phyloP scores from a whole-genome alignment of 2,329 filamentous ascomycete species.

The Sporothrix variecibatus region DNA sequence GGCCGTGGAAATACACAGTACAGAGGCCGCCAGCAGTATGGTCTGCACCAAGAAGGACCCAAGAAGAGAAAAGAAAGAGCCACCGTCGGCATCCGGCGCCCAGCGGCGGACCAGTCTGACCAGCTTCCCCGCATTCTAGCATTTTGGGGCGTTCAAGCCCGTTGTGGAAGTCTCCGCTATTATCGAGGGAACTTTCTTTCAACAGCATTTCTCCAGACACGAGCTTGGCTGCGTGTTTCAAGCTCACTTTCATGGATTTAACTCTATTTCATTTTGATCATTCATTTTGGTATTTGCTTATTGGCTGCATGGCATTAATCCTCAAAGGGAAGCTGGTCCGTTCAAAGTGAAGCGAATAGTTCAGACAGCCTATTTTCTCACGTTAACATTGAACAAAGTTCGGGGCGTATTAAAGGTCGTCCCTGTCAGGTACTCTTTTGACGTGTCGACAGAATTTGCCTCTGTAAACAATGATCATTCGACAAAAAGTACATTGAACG shows the following conservation, averaged over 20 bases:
- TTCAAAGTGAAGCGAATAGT: neutral
- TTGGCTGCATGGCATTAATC: neutral
- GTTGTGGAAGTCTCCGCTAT: slow-evolving; percentile 7
- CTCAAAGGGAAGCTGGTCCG: neutral
- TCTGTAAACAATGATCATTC: too few species aligned
- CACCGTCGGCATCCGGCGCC: slow-evolving; percentile 16
- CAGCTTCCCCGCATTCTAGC: slow-evolving; percentile 12
- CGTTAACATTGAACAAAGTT: too few species aligned
- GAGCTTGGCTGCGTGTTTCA: neutral
- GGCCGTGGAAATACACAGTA: slow-evolving; percentile 4
- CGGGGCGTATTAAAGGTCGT: too few species aligned
- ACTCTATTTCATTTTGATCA: neutral
- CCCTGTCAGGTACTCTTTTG: too few species aligned
- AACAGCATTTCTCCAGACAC: neutral
- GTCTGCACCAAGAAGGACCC: neutral
- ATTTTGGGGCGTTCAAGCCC: neutral
- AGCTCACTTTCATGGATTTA: neutral
- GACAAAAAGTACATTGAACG: too few species aligned
- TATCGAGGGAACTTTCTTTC: neutral
- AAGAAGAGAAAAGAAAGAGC: neutral
- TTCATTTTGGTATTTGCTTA: neutral
- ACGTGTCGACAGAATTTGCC: too few species aligned
- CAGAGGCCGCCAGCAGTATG: neutral
- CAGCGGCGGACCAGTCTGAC: slow-evolving; percentile 6
- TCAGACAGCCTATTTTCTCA: neutral